Conservation (phyloP, 2,329 filamentous ascomycete species). For the Lasiodiplodia sp. region DNA sequence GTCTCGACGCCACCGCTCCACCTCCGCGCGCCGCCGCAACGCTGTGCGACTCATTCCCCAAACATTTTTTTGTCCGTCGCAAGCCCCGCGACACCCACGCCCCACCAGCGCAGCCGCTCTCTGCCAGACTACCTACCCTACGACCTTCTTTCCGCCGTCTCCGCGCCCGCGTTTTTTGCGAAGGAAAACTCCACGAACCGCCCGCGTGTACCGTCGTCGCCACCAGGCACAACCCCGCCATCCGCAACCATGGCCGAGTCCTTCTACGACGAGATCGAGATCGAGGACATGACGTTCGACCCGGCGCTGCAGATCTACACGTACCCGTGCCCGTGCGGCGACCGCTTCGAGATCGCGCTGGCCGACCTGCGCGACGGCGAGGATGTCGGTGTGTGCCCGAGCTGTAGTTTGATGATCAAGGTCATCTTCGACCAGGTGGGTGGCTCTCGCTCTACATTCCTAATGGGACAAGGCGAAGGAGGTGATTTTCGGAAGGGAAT, state of each 20-base stretch:
- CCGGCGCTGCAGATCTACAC: conserved; percentile 84
- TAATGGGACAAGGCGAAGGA: not conserved
- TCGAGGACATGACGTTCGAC: conserved; percentile 96
- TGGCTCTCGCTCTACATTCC: not conserved
- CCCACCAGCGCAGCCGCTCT: not conserved
- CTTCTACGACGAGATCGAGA: conserved; percentile 97
- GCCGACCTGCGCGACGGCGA: conserved; percentile 85
- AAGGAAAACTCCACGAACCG: not conserved
- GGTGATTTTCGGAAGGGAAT: not conserved
- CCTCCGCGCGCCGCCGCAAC: conserved; percentile 10
- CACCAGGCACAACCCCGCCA: not conserved
- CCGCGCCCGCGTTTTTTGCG: not conserved
- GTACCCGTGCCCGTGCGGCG: conserved; percentile 96
- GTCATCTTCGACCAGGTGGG: conserved; percentile 87
- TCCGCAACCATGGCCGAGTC: conserved; percentile 57
- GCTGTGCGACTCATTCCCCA: conserved; percentile 15
- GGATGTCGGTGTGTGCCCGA: conserved; percentile 96
- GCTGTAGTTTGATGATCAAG: conserved; percentile 94
- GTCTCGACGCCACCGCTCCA: not conserved
- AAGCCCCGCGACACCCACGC: not conserved
- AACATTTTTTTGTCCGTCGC: conserved; percentile 8
- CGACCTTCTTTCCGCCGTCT: not conserved
- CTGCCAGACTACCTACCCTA: not conserved
- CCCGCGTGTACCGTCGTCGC: not conserved
- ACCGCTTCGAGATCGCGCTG: conserved; percentile 90